Conservation (phyloP, 352 stramenopile species). For the Pythium brachiatum region DNA sequence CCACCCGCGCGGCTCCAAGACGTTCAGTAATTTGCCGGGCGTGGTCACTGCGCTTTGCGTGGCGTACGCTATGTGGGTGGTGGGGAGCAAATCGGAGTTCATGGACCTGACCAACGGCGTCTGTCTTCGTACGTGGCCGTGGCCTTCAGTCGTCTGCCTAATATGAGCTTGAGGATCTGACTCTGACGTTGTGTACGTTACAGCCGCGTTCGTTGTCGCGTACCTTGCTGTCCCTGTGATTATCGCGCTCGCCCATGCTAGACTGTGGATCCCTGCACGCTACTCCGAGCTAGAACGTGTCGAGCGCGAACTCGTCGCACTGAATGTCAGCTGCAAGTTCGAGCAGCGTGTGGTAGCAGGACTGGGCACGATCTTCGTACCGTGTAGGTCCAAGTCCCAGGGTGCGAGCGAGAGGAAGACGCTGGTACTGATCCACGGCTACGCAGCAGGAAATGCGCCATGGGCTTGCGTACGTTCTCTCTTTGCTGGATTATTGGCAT, state of each 20-base stretch:
- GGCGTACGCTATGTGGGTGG: not conserved
- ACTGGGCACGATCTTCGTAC: conserved; percentile 51
- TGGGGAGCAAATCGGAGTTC: conserved; percentile 9
- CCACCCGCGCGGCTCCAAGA: not conserved
- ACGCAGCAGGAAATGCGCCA: conserved; percentile 52
- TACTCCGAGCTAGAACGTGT: conserved; percentile 40
- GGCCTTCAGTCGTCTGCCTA: too few species aligned
- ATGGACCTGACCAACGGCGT: too few species aligned
- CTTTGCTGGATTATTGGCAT: too few species aligned
- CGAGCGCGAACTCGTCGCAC: conserved; percentile 37
- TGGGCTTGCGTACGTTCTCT: conserved; percentile 55
- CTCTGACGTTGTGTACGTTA: too few species aligned
- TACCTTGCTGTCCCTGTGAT: conserved; percentile 31
- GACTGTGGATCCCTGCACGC: conserved; percentile 44
- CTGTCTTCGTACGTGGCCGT: too few species aligned
- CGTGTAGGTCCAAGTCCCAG: conserved; percentile 27
- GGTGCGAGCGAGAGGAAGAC: conserved; percentile 22
- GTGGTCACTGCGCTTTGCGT: not conserved
- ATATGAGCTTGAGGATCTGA: too few species aligned
- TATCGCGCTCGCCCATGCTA: conserved; percentile 31
- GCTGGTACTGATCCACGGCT: conserved; percentile 56
- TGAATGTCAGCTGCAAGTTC: conserved; percentile 38
- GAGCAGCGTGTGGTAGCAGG: conserved; percentile 44
- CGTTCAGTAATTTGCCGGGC: not conserved
- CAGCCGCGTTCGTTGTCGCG: conserved; percentile 25